Percentiles rank a stretch among this genome's conserved stretches.
Evolutionary conservation across 2,329 filamentous ascomycete species (phyloP).

Genomic region (Clonostachys byssicola): DNA sequence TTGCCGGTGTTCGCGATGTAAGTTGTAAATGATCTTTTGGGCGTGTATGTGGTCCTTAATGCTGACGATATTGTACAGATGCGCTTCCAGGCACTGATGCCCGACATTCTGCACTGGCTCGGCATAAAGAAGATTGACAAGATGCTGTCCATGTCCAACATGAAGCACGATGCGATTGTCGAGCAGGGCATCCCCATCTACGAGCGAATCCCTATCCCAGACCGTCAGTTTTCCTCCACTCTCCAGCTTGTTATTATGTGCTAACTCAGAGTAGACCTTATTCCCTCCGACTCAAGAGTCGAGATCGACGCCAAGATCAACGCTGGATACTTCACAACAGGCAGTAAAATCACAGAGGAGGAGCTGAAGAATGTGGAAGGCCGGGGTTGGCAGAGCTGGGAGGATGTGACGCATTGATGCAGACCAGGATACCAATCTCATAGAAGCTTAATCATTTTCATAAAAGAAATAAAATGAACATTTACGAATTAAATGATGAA

Average conservation of each 20-base stretch:
- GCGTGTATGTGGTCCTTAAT: neutral
- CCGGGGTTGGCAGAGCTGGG: slow-evolving; percentile 65
- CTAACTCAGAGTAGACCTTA: slow-evolving; percentile 60
- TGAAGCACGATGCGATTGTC: slow-evolving; percentile 89
- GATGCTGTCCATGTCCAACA: slow-evolving; percentile 98
- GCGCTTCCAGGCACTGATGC: slow-evolving; percentile 98
- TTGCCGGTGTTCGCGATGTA: slow-evolving; percentile 76
- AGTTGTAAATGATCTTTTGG: slow-evolving; percentile 31
- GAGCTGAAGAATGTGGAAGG: slow-evolving; percentile 77
- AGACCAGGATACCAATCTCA: too few species aligned
- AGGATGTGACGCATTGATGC: slow-evolving; percentile 5
- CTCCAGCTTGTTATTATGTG: slow-evolving; percentile 20
- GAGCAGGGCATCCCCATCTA: slow-evolving; percentile 53
- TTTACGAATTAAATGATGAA: too few species aligned
- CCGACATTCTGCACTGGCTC: slow-evolving; percentile 95
- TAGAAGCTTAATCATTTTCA: too few species aligned
- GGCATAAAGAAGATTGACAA: slow-evolving; percentile 98
- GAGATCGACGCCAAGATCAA: slow-evolving; percentile 95
- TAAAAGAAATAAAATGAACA: too few species aligned
- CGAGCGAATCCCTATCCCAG: slow-evolving; percentile 67
- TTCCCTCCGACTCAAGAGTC: slow-evolving; percentile 81
- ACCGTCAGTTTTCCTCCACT: slow-evolving; percentile 54
- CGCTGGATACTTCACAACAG: slow-evolving; percentile 73
- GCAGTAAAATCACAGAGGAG: slow-evolving; percentile 75
- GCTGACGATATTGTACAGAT: slow-evolving; percentile 60